Evolutionary conservation across 805 yeast genomes (phyloP).

Genomic region (Kazachstania psychrophila): DNA sequence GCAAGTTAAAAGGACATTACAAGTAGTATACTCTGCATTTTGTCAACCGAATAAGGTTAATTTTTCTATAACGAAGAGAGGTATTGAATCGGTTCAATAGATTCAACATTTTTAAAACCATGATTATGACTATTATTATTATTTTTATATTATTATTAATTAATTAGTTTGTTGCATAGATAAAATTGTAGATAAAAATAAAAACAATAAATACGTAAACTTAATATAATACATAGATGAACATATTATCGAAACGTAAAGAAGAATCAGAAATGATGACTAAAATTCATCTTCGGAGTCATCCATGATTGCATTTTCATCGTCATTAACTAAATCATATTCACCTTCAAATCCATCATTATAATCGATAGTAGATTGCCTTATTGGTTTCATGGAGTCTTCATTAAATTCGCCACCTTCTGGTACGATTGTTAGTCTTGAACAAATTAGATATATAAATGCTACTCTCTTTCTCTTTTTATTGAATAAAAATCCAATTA

Average conservation of each 20-base stretch:
- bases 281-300: constrained; percentile 27
- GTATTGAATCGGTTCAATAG: constrained; percentile 16
- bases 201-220: too few species aligned
- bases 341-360: constrained; percentile 36
- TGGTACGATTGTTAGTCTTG: constrained; percentile 33
- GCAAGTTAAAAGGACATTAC: constrained; percentile 31
- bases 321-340: constrained; percentile 37
- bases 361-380: constrained; percentile 32
- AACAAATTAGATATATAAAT: constrained; percentile 62
- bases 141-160: background rate
- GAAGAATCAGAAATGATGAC: background rate
- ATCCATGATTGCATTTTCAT: constrained; percentile 31
- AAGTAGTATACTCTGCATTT: constrained; percentile 36
- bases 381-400: constrained; percentile 14
- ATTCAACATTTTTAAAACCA: too few species aligned
- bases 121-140: too few species aligned
- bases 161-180: background rate
- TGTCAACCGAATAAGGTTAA: constrained; percentile 16
- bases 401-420: constrained; percentile 30
- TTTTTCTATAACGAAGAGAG: constrained; percentile 20
- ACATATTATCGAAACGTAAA: too few species aligned
- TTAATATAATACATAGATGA: too few species aligned
- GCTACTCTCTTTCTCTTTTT: constrained; percentile 88
- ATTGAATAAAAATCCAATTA: constrained; percentile 87
- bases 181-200: background rate